Percentiles rank a stretch among this genome's conserved stretches.
These are phyloP conservation scores for Borealophlyctis nickersoniae DNA, from an alignment of 192 early-diverging fungal species.

Conservation along the genomic window DNA sequence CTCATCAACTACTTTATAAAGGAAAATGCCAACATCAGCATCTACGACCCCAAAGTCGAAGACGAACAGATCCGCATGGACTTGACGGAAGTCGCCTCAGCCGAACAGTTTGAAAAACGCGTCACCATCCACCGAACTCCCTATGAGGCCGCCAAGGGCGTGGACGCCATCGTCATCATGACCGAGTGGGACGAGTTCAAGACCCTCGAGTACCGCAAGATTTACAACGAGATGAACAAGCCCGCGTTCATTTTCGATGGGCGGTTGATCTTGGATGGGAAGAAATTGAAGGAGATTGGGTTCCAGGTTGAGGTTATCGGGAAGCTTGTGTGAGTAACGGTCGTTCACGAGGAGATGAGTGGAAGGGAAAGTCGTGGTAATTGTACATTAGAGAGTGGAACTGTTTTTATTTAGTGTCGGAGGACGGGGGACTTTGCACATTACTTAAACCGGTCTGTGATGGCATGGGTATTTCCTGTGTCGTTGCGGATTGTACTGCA, in stretches of 20 bases:
- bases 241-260: conserved; percentile 91
- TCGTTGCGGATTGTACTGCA: too few species aligned
- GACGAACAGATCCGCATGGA: conserved; percentile 24
- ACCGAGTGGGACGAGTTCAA: conserved; percentile 95
- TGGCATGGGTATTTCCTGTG: too few species aligned
- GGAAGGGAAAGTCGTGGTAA: too few species aligned
- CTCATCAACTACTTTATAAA: conserved; percentile 76
- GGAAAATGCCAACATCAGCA: conserved; percentile 67
- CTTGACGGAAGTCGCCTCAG: conserved; percentile 24
- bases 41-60: conserved; percentile 90
- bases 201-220: conserved; percentile 62
- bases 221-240: conserved; percentile 72
- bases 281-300: conserved; percentile 68
- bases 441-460: too few species aligned
- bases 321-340: not conserved
- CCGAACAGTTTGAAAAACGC: conserved; percentile 48
- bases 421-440: too few species aligned
- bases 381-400: too few species aligned
- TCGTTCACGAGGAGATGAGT: too few species aligned
- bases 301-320: conserved; percentile 54
- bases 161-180: conserved; percentile 75
- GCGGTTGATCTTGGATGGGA: conserved; percentile 70
- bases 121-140: conserved; percentile 62
- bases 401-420: too few species aligned
- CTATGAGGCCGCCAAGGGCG: conserved; percentile 67